Base-by-base conservation (phyloP, 1,284 basidiomycete genomes). In the Puccinia polysora region DNA sequence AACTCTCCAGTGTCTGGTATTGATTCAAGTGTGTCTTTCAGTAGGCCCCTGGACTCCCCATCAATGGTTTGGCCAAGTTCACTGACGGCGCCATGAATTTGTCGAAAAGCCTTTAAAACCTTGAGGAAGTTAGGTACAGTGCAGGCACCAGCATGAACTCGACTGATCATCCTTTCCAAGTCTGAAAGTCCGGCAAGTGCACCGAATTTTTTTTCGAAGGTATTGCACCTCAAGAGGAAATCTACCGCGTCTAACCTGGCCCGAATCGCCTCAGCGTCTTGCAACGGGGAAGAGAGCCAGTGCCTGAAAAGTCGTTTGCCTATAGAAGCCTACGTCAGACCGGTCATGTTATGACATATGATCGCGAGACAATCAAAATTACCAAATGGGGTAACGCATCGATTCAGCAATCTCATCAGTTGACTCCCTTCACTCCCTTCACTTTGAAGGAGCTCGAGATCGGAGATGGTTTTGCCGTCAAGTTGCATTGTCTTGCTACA, bases 201-300 rank as follows among this genome's bases (percentile, higher is more conserved):
- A 23, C 84, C 84, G 79, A 96, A 97, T 0, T 86, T 84, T 2
- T 83, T 82, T 76, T 89, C 87, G 78, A 93, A 94, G 0, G 84
- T 85, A 0, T 85, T 86, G 75, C 91, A 85, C 36, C 85, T 82
- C 78, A 97, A 86, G 52, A 97, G 84, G 78, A 93, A 91, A 76
- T 95, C 84, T 0, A 97, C 90, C 4, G 93, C 93, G 78, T 97
- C 92, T 18, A 94, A 90, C 89, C 91, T 84, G 62, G 89, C 87
- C 77, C 93, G 92, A 81, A 97, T 97, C 47, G 89, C 89, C 15
- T 84, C 79, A 30, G 87, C 86, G 52, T 90, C 86, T 49, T 87
- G 85, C 73, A 97, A 81, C 14, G 94, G 94, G 83, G 89, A 88
- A 74, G 90, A 94, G 7, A 97, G 82, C 94, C 93, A 97, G 74